Conservation (phyloP, 1,284 basidiomycete species). For the Irpex sp. region DNA sequence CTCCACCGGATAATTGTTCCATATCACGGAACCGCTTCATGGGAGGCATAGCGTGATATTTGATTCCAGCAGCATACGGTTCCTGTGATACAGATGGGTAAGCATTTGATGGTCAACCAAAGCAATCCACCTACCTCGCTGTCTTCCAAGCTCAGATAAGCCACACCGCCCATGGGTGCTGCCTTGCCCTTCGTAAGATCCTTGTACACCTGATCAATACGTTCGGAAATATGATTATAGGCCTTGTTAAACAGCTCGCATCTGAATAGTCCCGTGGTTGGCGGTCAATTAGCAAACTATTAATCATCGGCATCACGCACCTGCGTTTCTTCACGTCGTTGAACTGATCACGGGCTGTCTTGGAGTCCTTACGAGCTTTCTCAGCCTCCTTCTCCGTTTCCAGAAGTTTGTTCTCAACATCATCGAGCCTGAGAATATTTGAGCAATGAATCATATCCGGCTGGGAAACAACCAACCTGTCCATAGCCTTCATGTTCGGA, state of each 20-base stretch:
- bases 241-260: slow-evolving; percentile 94
- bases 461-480: slow-evolving; percentile 47
- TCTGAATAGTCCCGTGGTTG: slow-evolving; percentile 27
- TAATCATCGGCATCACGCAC: slow-evolving; percentile 30
- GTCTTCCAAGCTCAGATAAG: slow-evolving; percentile 94
- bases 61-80: slow-evolving; percentile 93
- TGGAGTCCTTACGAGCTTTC: slow-evolving; percentile 80
- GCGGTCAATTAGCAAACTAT: neutral
- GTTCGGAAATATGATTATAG: slow-evolving; percentile 92
- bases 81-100: slow-evolving; percentile 50
- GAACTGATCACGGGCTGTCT: slow-evolving; percentile 87
- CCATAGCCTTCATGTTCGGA: slow-evolving; percentile 95
- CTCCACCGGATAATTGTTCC: slow-evolving; percentile 97
- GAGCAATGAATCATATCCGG: slow-evolving; percentile 4
- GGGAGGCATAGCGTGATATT: slow-evolving; percentile 98
- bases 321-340: slow-evolving; percentile 83
- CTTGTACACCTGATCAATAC: slow-evolving; percentile 96
- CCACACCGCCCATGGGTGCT: slow-evolving; percentile 92
- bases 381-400: slow-evolving; percentile 77
- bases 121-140: slow-evolving; percentile 62
- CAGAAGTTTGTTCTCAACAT: slow-evolving; percentile 79
- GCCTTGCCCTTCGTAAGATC: slow-evolving; percentile 94
- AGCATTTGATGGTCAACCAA: too few species aligned
- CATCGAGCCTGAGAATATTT: slow-evolving; percentile 64
- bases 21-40: slow-evolving; percentile 99